phyloP scores from a whole-genome alignment of 345 rosid species.

The Triadica sebifera region DNA sequence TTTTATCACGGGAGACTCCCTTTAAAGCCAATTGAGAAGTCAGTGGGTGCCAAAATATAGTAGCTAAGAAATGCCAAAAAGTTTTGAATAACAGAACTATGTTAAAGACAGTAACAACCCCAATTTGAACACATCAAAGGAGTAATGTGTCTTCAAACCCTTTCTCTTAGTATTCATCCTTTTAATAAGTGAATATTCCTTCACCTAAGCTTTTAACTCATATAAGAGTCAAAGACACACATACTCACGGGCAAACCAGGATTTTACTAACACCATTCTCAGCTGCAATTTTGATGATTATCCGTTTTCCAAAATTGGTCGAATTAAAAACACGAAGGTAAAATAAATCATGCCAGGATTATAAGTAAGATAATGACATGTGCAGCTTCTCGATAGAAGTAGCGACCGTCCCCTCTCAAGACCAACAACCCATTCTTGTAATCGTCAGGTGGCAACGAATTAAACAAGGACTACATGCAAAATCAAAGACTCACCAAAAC shows the following conservation, averaged over 20 bases:
- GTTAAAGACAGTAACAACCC: not conserved
- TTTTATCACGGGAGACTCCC: not conserved
- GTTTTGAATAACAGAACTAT: not conserved
- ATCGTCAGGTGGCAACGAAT: constrained; percentile 78
- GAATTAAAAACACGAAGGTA: not conserved
- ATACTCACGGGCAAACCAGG: constrained; percentile 75
- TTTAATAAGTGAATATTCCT: not conserved
- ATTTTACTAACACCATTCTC: constrained; percentile 87
- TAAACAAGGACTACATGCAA: constrained; percentile 65
- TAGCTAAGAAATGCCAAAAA: not conserved
- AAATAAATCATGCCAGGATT: not conserved
- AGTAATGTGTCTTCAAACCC: not conserved
- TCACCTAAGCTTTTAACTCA: not conserved
- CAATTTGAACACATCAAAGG: not conserved
- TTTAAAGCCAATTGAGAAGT: not conserved
- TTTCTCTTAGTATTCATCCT: not conserved
- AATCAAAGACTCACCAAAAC: constrained; percentile 6
- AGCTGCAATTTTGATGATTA: constrained; percentile 87
- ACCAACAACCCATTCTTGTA: constrained; percentile 73
- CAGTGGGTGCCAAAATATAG: not conserved
- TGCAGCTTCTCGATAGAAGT: constrained; percentile 78
- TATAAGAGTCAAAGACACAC: not conserved
- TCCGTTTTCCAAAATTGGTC: constrained; percentile 46
- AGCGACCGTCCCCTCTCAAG: constrained; percentile 98
- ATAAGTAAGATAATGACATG: constrained; percentile 47